Evolutionary conservation across 2,329 filamentous ascomycete species (phyloP).

Genomic region (Talaromyces pinophilus): DNA sequence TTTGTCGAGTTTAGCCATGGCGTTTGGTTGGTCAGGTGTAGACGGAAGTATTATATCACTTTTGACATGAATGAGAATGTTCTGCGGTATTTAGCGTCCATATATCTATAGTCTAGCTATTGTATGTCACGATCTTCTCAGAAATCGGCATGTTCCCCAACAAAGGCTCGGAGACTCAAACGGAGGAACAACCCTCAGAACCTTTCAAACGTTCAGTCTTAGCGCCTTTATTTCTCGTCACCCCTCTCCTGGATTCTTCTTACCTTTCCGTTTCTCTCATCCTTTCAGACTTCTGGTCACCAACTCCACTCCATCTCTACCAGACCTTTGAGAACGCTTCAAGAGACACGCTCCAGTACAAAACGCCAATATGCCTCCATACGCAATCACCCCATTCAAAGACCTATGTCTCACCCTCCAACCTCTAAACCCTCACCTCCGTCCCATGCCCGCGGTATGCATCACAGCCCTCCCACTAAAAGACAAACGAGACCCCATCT

Average conservation of each 20-base stretch:
- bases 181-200: background rate
- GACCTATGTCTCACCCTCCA: background rate
- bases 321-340: background rate
- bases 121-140: background rate
- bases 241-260: background rate
- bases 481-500: background rate
- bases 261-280: background rate
- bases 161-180: background rate
- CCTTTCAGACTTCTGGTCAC: background rate
- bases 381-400: conserved; percentile 4
- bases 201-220: background rate
- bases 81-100: background rate
- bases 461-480: background rate
- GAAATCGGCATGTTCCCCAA: background rate
- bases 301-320: background rate
- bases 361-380: background rate
- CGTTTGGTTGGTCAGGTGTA: background rate
- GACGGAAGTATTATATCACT: background rate
- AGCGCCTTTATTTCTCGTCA: background rate
- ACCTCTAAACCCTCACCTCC: background rate
- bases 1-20: background rate
- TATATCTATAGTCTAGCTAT: background rate
- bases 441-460: background rate
- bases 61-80: background rate
- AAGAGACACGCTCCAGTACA: background rate